phyloP scores from a whole-genome alignment of 2,329 filamentous ascomycete species.

The Pezicula rhizophila region DNA sequence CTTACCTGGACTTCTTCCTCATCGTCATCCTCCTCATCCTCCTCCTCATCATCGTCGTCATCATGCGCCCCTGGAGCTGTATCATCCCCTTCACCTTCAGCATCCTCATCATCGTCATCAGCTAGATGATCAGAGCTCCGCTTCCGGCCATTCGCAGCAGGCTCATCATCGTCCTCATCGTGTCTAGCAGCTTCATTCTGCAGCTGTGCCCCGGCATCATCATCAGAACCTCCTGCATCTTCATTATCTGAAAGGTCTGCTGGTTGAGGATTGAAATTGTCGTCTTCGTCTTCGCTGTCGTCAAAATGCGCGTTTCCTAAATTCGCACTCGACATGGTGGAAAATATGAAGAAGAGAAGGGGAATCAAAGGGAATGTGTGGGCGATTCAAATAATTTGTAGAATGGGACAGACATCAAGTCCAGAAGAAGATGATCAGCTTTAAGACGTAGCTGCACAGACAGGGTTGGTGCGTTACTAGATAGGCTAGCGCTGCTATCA shows the following conservation, averaged over 20 bases:
- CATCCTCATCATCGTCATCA: conserved; percentile 33
- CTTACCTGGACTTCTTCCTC: conserved; percentile 55
- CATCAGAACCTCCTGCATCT: conserved; percentile 29
- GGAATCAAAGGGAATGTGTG: not conserved
- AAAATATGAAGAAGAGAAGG: not conserved
- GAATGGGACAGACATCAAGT: not conserved
- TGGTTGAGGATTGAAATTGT: conserved; percentile 81
- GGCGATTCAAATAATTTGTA: conserved; percentile 8
- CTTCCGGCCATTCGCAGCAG: conserved; percentile 30
- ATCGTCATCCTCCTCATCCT: conserved; percentile 56
- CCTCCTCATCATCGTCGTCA: conserved; percentile 41
- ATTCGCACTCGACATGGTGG: conserved; percentile 23
- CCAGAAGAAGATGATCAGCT: not conserved
- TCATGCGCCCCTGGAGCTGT: conserved; percentile 26
- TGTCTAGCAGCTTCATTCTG: conserved; percentile 21
- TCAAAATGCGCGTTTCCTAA: conserved; percentile 27
- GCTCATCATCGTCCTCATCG: conserved; percentile 38
- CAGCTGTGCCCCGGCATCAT: conserved; percentile 21
- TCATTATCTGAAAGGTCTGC: conserved; percentile 71
- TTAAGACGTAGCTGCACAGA: not conserved
- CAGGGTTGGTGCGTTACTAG: no score
- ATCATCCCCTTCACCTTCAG: conserved; percentile 36
- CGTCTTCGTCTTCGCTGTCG: conserved; percentile 71
- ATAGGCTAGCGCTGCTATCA: not conserved
- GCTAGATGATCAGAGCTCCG: conserved; percentile 27